Conservation (phyloP, 768 basidiomycete genomes). For the Termitomyces sp. region DNA sequence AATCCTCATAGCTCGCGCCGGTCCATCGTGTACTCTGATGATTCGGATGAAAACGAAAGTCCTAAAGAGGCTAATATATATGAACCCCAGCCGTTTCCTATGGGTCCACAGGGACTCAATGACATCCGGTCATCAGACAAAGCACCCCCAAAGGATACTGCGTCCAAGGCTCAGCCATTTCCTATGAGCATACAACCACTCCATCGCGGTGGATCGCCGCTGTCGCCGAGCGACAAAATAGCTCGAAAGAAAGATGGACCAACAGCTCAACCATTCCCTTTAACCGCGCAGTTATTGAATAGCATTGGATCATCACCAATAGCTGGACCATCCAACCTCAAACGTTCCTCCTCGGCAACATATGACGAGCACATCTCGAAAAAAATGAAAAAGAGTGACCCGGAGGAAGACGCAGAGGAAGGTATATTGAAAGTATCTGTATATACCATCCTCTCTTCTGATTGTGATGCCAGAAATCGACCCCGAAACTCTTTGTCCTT, state of each 20-base stretch:
- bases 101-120: constrained; percentile 40
- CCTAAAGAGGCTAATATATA: background rate
- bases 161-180: constrained; percentile 29
- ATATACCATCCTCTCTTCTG: background rate
- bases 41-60: background rate
- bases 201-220: constrained; percentile 24
- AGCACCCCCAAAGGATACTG: background rate
- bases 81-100: constrained; percentile 36
- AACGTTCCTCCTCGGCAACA: constrained; percentile 26
- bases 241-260: background rate
- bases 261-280: constrained; percentile 36
- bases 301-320: constrained; percentile 23
- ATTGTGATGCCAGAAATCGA: constrained; percentile 40
- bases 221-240: background rate
- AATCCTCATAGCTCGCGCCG: background rate
- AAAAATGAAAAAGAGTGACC: constrained; percentile 23
- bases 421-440: constrained; percentile 30
- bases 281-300: constrained; percentile 41
- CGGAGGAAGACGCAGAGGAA: constrained; percentile 20
- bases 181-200: constrained; percentile 47
- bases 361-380: constrained; percentile 23
- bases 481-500: constrained; percentile 71
- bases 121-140: constrained; percentile 23
- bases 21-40: constrained; percentile 2
- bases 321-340: constrained; percentile 13